Percentiles rank a stretch among this genome's conserved stretches.
Conservation (phyloP, 495 filamentous ascomycete genomes). For the Jackrogersella minutella region DNA sequence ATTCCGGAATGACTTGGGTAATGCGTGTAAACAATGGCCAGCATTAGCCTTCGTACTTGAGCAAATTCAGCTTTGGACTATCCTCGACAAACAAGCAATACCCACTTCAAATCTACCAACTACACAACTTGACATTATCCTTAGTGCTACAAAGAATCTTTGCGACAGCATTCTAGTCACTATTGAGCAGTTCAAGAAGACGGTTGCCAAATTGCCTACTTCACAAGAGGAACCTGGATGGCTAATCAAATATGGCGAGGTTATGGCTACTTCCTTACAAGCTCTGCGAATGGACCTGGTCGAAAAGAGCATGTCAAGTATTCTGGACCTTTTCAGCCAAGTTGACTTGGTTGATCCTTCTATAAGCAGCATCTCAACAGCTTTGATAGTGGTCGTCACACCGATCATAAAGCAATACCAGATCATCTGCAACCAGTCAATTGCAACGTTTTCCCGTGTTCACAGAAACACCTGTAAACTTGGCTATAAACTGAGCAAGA, state of each 20-base stretch:
- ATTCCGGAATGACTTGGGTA: constrained; percentile 55
- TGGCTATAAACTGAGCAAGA: constrained; percentile 74
- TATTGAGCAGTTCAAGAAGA: constrained; percentile 72
- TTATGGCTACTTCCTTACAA: constrained; percentile 63
- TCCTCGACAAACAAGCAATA: constrained; percentile 24
- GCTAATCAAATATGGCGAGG: constrained; percentile 66
- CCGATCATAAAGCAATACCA: constrained; percentile 81
- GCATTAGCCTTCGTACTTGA: constrained; percentile 69
- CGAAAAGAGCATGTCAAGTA: constrained; percentile 47
- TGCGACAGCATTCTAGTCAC: constrained; percentile 75
- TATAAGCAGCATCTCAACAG: constrained; percentile 58
- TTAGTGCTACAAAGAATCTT: constrained; percentile 63
- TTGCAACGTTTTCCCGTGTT: constrained; percentile 61
- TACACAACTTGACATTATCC: constrained; percentile 55
- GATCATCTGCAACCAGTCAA: constrained; percentile 61
- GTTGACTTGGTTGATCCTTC: constrained; percentile 55
- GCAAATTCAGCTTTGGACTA: constrained; percentile 64
- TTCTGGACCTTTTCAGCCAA: constrained; percentile 60
- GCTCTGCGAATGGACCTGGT: constrained; percentile 66
- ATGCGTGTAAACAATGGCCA: constrained; percentile 57
- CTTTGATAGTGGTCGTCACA: constrained; percentile 69
- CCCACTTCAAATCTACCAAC: constrained; percentile 11
- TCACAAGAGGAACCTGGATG: constrained; percentile 68
- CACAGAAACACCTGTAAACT: constrained; percentile 77
- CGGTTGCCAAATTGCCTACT: constrained; percentile 52